These are phyloP conservation scores for Hypoxylon sp. DNA, from an alignment of 2,329 filamentous ascomycete species.

Conservation along the genomic window DNA sequence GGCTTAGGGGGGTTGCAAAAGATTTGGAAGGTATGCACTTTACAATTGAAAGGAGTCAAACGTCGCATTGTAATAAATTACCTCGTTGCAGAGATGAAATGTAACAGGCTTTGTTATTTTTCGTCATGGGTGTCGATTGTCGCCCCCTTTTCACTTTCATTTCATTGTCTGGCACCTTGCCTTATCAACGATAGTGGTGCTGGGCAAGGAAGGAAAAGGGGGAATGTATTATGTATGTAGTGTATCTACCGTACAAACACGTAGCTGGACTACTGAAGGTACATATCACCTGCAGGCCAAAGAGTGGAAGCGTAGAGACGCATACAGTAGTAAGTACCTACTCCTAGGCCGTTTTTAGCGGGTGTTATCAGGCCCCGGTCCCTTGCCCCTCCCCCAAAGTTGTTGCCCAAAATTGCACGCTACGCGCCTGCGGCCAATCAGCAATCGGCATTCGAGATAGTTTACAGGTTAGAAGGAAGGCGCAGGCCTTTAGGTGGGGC, in stretches of 20 bases:
- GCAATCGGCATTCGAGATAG: not conserved
- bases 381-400: constrained; percentile 34
- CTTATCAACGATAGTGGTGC: constrained; percentile 18
- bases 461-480: constrained; percentile 21
- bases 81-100: constrained; percentile 26
- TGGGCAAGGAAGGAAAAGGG: constrained; percentile 16
- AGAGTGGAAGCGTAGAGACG: constrained; percentile 10
- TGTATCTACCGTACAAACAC: too few relatives aligned
- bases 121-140: constrained; percentile 4
- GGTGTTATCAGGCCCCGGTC: constrained; percentile 23
- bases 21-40: not conserved
- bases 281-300: constrained; percentile 19
- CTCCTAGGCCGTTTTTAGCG: constrained; percentile 11
- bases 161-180: constrained; percentile 21
- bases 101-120: constrained; percentile 22
- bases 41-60: constrained; percentile 17
- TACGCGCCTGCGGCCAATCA: constrained; percentile 34
- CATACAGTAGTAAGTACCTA: constrained; percentile 9
- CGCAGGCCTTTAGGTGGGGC: constrained; percentile 8
- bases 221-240: too few relatives aligned
- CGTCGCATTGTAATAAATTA: constrained; percentile 31
- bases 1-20: constrained; percentile 1
- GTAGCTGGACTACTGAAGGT: constrained; percentile 1
- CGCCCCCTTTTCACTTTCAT: constrained; percentile 19
- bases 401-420: constrained; percentile 36